A percentile compares a stretch with the other conserved stretches of the same genome.
Conservation (phyloP, 805 yeast genomes). For the Kluyveromyces wickerhamii region DNA sequence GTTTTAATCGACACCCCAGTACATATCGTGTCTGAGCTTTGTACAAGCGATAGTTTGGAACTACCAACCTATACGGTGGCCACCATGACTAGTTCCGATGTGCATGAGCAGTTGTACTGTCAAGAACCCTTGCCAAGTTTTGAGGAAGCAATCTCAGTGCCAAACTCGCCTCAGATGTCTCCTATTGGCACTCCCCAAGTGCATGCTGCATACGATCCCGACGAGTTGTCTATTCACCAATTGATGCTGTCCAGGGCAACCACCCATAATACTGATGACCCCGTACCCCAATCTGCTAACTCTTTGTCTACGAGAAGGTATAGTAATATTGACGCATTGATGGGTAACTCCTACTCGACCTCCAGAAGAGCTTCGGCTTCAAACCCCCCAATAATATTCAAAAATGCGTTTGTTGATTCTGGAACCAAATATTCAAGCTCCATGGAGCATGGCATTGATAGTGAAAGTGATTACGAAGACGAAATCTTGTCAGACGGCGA, state of each 20-base stretch:
- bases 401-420: background rate
- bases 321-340: slow-evolving; percentile 17
- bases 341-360: slow-evolving; percentile 6
- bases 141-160: slow-evolving; percentile 51
- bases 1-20: slow-evolving; percentile 76
- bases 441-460: background rate
- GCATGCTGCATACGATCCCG: slow-evolving; percentile 12
- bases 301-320: slow-evolving; percentile 7
- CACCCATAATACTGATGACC: slow-evolving; percentile 11
- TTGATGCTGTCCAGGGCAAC: slow-evolving; percentile 18
- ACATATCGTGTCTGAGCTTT: slow-evolving; percentile 39
- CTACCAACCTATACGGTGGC: slow-evolving; percentile 33
- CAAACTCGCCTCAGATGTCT: slow-evolving; percentile 23
- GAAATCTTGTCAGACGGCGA: slow-evolving; percentile 8
- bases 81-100: slow-evolving; percentile 6
- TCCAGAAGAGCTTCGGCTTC: background rate
- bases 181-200: slow-evolving; percentile 19
- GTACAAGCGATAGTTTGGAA: slow-evolving; percentile 32
- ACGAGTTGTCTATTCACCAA: slow-evolving; percentile 17
- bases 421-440: background rate
- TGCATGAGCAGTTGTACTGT: slow-evolving; percentile 9
- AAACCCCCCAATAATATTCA: background rate
- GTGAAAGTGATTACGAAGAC: slow-evolving; percentile 1
- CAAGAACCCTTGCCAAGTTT: slow-evolving; percentile 46
- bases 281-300: background rate